Percentiles rank a stretch among this genome's conserved stretches.
Evolutionary conservation across 73 alveolate species (phyloP).

Genomic region (Paraurostyla sp.): DNA sequence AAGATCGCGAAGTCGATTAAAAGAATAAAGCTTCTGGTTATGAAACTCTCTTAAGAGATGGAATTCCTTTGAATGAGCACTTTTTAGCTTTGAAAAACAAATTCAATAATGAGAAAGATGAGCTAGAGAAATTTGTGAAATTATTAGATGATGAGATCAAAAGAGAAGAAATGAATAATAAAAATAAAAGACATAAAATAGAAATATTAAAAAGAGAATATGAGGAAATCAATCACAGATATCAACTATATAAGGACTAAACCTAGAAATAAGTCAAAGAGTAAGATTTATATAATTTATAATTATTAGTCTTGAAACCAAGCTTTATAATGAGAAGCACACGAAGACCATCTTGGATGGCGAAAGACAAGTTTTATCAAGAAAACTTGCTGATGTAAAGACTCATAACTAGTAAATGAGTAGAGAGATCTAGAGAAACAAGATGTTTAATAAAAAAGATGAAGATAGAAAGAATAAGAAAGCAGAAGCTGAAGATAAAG

Average conservation of each 20-base stretch:
- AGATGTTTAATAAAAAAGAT: slow-evolving; percentile 76
- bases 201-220: slow-evolving; percentile 78
- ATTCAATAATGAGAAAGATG: slow-evolving; percentile 85
- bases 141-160: slow-evolving; percentile 79
- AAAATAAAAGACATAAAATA: slow-evolving; percentile 76
- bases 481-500: slow-evolving; percentile 62
- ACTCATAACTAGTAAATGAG: slow-evolving; percentile 64
- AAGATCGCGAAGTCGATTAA: slow-evolving; percentile 88
- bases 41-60: slow-evolving; percentile 87
- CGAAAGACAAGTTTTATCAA: slow-evolving; percentile 1
- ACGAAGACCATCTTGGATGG: slow-evolving; percentile 50
- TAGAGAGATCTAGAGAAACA: slow-evolving; percentile 76
- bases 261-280: slow-evolving; percentile 59
- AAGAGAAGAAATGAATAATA: slow-evolving; percentile 67
- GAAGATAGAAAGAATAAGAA: slow-evolving; percentile 76
- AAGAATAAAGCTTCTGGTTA: slow-evolving; percentile 86
- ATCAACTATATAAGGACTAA: slow-evolving; percentile 67
- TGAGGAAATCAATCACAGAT: slow-evolving; percentile 77
- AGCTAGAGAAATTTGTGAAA: slow-evolving; percentile 71
- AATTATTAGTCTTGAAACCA: slow-evolving; percentile 58
- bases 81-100: slow-evolving; percentile 88
- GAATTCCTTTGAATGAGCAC: slow-evolving; percentile 89
- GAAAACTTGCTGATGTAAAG: slow-evolving; percentile 54
- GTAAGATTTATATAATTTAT: background rate
- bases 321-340: slow-evolving; percentile 70